phyloP scores from a whole-genome alignment of 257 asterid species.

The Galeopsis tetrahit region DNA sequence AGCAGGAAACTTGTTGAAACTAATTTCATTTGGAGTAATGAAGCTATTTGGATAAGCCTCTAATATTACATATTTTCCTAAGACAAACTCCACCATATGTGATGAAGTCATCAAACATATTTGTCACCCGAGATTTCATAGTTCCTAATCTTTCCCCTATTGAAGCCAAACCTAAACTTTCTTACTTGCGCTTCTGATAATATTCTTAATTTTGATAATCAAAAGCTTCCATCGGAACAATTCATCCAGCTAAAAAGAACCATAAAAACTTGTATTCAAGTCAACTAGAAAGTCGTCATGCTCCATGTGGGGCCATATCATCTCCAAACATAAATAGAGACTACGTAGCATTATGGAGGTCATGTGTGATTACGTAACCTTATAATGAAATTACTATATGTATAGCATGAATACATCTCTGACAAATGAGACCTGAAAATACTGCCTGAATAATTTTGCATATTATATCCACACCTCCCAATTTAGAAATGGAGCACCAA shows the following conservation, averaged over 20 bases:
- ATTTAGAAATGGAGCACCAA: background rate
- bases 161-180: background rate
- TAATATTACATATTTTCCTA: no score
- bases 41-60: background rate
- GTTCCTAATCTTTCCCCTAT: background rate
- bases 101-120: background rate
- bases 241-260: background rate
- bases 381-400: background rate
- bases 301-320: background rate
- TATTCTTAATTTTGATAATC: background rate
- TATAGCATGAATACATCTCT: background rate
- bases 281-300: background rate
- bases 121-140: background rate
- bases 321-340: background rate
- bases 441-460: background rate
- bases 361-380: background rate
- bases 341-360: constrained; percentile 6
- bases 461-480: background rate
- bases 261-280: background rate
- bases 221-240: background rate
- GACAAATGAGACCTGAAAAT: constrained; percentile 24
- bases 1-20: background rate
- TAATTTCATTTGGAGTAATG: background rate
- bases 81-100: background rate
- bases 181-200: background rate